These are phyloP conservation scores for Ophiostoma himal-ulmi DNA, from an alignment of 2,329 filamentous ascomycete genomes.

Conservation along the genomic window DNA sequence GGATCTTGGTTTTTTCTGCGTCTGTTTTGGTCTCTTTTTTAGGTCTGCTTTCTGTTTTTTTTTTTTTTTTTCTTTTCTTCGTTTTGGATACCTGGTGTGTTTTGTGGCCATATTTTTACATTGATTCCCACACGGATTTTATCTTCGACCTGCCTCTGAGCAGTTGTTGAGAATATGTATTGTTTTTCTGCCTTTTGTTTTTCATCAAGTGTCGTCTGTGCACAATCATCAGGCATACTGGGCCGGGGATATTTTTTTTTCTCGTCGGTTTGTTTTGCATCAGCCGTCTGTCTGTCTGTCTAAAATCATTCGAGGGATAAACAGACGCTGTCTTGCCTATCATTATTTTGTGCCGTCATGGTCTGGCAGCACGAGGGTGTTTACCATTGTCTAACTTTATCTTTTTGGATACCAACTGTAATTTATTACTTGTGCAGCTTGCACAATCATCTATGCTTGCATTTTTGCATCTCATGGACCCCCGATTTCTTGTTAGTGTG, in stretches of 20 bases:
- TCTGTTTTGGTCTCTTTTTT: not conserved
- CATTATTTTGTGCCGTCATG: not conserved
- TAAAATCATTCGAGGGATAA: not conserved
- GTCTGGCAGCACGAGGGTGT: not conserved
- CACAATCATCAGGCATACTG: not conserved
- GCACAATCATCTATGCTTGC: not conserved
- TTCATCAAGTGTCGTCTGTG: not conserved
- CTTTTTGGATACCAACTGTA: slow-evolving; percentile 1
- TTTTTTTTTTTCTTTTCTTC: not conserved
- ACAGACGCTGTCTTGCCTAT: not conserved
- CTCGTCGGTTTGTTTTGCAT: not conserved
- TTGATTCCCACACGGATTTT: not conserved
- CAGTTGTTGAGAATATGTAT: not conserved
- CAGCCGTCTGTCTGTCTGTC: not conserved
- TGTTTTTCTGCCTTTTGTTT: not conserved
- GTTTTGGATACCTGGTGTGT: slow-evolving; percentile 5
- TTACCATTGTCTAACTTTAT: not conserved
- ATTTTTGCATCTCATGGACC: not conserved
- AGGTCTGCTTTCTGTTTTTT: not conserved
- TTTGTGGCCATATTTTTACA: not conserved
- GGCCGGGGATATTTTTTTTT: not conserved
- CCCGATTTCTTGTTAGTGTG: not conserved
- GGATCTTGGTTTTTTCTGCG: not conserved
- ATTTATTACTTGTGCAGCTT: not conserved
- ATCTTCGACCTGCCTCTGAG: not conserved